A percentile compares a stretch with the other conserved stretches of the same genome.
These are phyloP conservation scores for Citrus australasica DNA, from an alignment of 345 rosid species.

Conservation along the genomic window DNA sequence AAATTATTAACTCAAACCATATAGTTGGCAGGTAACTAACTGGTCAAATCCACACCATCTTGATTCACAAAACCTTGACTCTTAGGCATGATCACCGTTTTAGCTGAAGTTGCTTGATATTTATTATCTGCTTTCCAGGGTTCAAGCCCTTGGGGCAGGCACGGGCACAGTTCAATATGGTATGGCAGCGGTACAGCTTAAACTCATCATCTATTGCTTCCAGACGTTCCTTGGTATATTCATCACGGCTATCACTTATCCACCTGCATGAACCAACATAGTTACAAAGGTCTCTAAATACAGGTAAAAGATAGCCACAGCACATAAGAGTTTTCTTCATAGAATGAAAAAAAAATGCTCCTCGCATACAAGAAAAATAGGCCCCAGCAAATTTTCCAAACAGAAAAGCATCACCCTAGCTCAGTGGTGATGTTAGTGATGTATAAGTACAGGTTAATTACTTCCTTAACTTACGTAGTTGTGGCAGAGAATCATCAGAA, in stretches of 20 bases:
- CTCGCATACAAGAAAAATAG: not conserved
- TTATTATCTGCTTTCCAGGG: slow-evolving; percentile 84
- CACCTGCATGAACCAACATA: slow-evolving; percentile 55
- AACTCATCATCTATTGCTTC: slow-evolving; percentile 88
- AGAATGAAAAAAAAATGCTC: not conserved
- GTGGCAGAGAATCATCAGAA: not conserved
- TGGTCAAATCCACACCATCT: slow-evolving; percentile 10
- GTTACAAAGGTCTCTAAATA: not conserved
- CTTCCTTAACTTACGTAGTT: not conserved
- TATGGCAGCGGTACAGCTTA: slow-evolving; percentile 94
- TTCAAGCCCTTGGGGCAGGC: slow-evolving; percentile 98
- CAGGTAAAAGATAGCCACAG: not conserved
- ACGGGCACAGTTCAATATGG: slow-evolving; percentile 91
- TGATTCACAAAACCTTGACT: not conserved
- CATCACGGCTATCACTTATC: slow-evolving; percentile 97
- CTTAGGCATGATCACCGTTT: slow-evolving; percentile 16
- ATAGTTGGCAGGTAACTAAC: slow-evolving; percentile 2
- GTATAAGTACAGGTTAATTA: not conserved
- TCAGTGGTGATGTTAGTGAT: not conserved
- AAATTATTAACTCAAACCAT: slow-evolving; percentile 17
- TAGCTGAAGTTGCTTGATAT: slow-evolving; percentile 77
- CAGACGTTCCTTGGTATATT: slow-evolving; percentile 74
- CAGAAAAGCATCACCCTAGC: not conserved
- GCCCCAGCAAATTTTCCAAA: not conserved
- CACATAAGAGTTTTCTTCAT: not conserved